Evolutionary conservation across 2,329 filamentous ascomycete genomes (phyloP).

Genomic region (Thelonectria olida): DNA sequence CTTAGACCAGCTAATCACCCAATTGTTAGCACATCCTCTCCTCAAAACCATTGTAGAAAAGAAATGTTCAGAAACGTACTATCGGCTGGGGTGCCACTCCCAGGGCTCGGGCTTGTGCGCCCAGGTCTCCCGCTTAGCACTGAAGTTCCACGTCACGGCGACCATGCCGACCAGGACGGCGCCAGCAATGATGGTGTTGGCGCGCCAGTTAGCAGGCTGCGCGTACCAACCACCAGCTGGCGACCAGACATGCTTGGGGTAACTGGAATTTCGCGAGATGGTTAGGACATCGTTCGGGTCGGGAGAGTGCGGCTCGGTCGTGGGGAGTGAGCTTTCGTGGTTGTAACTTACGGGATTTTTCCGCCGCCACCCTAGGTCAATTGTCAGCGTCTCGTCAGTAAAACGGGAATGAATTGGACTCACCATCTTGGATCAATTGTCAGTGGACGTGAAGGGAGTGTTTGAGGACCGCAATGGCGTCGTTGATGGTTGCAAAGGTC

Average conservation of each 20-base stretch:
- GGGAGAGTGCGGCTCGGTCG: constrained; percentile 27
- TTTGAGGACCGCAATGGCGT: constrained; percentile 44
- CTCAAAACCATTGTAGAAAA: not conserved
- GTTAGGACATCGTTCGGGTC: constrained; percentile 14
- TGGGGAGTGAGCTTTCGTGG: constrained; percentile 16
- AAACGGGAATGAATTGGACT: constrained; percentile 27
- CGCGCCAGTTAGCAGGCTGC: constrained; percentile 93
- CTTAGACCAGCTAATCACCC: constrained; percentile 53
- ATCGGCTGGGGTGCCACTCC: constrained; percentile 85
- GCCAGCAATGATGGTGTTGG: constrained; percentile 84
- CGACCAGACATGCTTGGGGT: constrained; percentile 99
- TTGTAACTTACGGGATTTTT: constrained; percentile 62
- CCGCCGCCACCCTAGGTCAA: constrained; percentile 76
- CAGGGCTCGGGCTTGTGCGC: constrained; percentile 79
- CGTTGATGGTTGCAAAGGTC: constrained; percentile 29
- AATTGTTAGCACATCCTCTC: constrained; percentile 30
- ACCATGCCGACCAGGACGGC: constrained; percentile 74
- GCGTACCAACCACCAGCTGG: constrained; percentile 97
- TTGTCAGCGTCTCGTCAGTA: constrained; percentile 49
- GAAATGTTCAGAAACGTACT: constrained; percentile 70
- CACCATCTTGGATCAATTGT: constrained; percentile 65
- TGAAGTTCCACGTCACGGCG: constrained; percentile 74
- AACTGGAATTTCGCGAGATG: constrained; percentile 61
- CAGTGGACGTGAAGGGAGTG: constrained; percentile 45
- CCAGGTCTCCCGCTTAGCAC: constrained; percentile 77